Base-by-base conservation (phyloP, 345 rosid genomes). In the Citrus reticulata region DNA sequence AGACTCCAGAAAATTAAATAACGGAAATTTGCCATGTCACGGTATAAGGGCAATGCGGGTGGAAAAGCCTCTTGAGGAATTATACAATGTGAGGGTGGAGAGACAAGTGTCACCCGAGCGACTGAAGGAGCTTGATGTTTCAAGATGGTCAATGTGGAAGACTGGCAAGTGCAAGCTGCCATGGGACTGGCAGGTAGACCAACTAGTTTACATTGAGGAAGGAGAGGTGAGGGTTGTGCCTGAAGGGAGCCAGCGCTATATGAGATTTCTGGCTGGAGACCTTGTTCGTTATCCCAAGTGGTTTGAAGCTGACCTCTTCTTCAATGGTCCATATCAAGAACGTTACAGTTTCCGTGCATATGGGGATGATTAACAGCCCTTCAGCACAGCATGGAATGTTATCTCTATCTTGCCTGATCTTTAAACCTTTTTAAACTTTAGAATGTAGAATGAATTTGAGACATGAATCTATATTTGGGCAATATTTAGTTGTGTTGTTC, bases 181-280 rank as follows among this genome's bases (percentile, higher is more conserved):
- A 0, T 92, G 98, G 95, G 98, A 93, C 78, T 95, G 98, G 99
- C 98, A 93, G 75, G 97, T 88, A 64, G 98, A 95, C 79, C 99
- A 93, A 89, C 73, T 93, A 79, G 99, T 95, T 73, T 95, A 93
- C 83, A 88, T 95, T 1, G 97, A 95, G 87, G 98, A 95, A 89
- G 99, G 99, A 8, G 99, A 95, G 79, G 99, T 93, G 63, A 90
- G 95, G 55, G 98, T 95, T 11, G 98, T 92, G 22, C 98, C 99
- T 0, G 93, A 93, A 84, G 98, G 98, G 46, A 89, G 98, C 72
- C 74, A 87, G 70, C 80, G 80, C 68, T 95, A 80, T 86, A 90
- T 95, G 99, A 91, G 68, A 78, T 95, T 93, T 74, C 71, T 90
- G 65, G 96, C 97, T 0, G 99, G 99, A 6, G 98, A 95, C 82